Percentiles rank a stretch among this genome's conserved stretches.
Evolutionary conservation across 1,139 yeast species (phyloP).

Genomic region (Schwanniomyces etchellsii): DNA sequence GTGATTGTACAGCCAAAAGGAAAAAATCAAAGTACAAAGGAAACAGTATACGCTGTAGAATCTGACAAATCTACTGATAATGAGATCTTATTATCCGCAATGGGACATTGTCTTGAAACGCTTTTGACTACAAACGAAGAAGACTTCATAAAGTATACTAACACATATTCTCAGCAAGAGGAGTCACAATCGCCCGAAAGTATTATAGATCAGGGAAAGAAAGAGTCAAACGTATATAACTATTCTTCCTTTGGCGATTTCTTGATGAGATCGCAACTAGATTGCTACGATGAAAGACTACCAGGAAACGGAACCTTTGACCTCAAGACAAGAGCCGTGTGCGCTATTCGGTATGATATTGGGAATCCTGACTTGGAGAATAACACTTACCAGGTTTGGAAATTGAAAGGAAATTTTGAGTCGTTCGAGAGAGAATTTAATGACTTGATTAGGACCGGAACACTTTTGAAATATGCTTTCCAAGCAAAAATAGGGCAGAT

Average conservation of each 20-base stretch:
- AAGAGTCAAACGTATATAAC: conserved; percentile 48
- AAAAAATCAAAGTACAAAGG: conserved; percentile 19
- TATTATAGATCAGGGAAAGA: conserved; percentile 8
- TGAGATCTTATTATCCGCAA: conserved; percentile 65
- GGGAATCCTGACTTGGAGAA: conserved; percentile 52
- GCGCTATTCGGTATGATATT: conserved; percentile 77
- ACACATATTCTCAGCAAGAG: conserved; percentile 9
- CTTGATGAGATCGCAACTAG: conserved; percentile 85
- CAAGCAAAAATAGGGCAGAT: conserved; percentile 94
- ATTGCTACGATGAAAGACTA: conserved; percentile 67
- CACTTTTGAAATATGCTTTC: conserved; percentile 75
- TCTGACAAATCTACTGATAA: conserved; percentile 64
- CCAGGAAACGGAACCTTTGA: conserved; percentile 95
- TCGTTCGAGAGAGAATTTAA: conserved; percentile 74
- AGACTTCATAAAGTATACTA: conserved; percentile 36
- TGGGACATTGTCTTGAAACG: conserved; percentile 78
- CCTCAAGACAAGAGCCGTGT: conserved; percentile 84
- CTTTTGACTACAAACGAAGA: conserved; percentile 56
- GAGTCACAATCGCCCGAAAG: conserved; percentile 2
- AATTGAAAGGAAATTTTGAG: conserved; percentile 59
- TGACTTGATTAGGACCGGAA: conserved; percentile 68
- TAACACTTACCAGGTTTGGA: conserved; percentile 61
- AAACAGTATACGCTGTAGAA: conserved; percentile 55
- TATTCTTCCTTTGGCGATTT: conserved; percentile 67
- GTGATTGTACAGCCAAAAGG: conserved; percentile 37